Conservation (phyloP, 23 red algal species). For the Gracilariopsis chorda region DNA sequence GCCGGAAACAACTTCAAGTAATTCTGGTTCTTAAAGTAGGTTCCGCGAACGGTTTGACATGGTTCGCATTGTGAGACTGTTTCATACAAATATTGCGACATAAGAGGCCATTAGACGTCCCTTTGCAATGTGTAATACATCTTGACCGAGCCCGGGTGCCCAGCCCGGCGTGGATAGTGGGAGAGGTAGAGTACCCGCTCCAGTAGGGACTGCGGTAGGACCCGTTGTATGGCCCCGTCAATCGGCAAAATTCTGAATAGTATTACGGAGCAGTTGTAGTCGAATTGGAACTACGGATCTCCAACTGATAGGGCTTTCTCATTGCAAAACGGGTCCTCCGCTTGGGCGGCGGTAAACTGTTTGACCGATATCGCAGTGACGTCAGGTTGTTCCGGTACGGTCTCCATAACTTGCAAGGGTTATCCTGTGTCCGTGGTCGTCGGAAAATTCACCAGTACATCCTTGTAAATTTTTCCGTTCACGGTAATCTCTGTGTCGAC, state of each 20-base stretch:
- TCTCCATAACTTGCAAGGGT: too few species aligned
- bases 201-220: background rate
- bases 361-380: too few species aligned
- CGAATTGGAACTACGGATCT: too few species aligned
- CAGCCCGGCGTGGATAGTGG: background rate
- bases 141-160: background rate
- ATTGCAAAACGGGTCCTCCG: too few species aligned
- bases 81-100: background rate
- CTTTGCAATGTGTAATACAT: constrained; percentile 12
- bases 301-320: too few species aligned
- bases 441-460: too few species aligned
- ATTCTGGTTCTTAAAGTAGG: background rate
- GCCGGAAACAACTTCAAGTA: constrained; percentile 22
- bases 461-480: too few species aligned
- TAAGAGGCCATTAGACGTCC: constrained; percentile 23
- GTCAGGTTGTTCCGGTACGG: too few species aligned
- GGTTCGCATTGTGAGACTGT: background rate
- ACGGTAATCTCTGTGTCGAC: too few species aligned
- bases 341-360: too few species aligned
- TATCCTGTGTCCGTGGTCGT: too few species aligned
- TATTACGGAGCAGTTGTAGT: background rate
- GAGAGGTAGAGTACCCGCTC: background rate
- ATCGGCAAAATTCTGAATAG: background rate
- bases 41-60: background rate
- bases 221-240: constrained; percentile 20